A percentile compares a stretch with the other conserved stretches of the same genome.
Evolutionary conservation across 352 stramenopile species (phyloP).

Genomic region (Phytophthora meadii): DNA sequence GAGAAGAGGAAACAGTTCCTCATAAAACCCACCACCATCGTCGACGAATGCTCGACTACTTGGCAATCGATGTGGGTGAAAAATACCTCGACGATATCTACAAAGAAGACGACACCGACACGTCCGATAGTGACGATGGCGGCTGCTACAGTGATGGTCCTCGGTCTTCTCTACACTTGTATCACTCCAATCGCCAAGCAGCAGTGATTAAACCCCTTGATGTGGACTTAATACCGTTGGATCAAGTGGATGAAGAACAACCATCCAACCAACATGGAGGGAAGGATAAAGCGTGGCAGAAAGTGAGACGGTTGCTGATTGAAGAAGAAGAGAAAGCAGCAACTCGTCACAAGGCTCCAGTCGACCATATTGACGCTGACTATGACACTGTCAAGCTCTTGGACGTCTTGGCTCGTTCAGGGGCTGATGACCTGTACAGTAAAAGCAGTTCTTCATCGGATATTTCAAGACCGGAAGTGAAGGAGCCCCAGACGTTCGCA

Average conservation of each 20-base stretch:
- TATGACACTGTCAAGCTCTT: slow-evolving; percentile 42
- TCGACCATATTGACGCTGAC: neutral
- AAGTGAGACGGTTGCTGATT: slow-evolving; percentile 40
- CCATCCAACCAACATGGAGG: neutral
- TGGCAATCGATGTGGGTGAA: slow-evolving; percentile 60
- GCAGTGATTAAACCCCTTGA: slow-evolving; percentile 2
- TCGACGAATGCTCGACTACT: slow-evolving; percentile 59
- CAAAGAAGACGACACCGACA: slow-evolving; percentile 44
- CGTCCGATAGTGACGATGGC: slow-evolving; percentile 3
- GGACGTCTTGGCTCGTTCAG: slow-evolving; percentile 34
- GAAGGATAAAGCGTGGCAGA: slow-evolving; percentile 40
- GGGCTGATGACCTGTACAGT: slow-evolving; percentile 3
- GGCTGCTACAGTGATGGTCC: slow-evolving; percentile 5
- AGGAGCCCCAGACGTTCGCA: slow-evolving; percentile 5
- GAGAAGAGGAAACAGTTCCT: slow-evolving; percentile 21
- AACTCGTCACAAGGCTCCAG: slow-evolving; percentile 3
- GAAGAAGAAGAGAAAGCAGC: slow-evolving; percentile 36
- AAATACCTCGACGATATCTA: slow-evolving; percentile 68
- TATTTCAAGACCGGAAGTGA: neutral
- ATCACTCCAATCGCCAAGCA: neutral
- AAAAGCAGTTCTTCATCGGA: slow-evolving; percentile 10
- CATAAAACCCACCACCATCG: slow-evolving; percentile 16
- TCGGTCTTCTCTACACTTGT: slow-evolving; percentile 1
- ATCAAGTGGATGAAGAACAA: slow-evolving; percentile 10
- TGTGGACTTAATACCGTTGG: neutral